Evolutionary conservation across 2,329 filamentous ascomycete species (phyloP).

Genomic region (Neonectria hederae): DNA sequence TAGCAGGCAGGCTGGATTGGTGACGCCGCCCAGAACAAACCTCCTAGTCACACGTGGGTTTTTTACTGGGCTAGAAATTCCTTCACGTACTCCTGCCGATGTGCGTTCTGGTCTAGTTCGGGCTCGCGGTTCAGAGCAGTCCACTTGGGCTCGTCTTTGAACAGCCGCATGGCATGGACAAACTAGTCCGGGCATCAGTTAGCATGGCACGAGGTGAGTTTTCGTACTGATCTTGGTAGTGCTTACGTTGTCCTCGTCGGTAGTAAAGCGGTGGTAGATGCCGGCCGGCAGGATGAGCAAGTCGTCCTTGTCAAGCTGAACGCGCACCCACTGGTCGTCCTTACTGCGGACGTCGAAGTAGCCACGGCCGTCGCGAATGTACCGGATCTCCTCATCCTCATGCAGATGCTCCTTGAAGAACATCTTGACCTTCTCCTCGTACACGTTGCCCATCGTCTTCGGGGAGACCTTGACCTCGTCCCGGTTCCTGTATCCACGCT

Average conservation of each 20-base stretch:
- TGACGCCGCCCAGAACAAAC: neutral
- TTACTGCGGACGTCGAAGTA: conserved; percentile 92
- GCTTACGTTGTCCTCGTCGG: conserved; percentile 86
- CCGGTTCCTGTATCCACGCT: conserved; percentile 90
- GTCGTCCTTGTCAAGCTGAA: conserved; percentile 85
- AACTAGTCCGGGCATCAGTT: conserved; percentile 66
- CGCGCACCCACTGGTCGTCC: conserved; percentile 88
- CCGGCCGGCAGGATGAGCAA: conserved; percentile 93
- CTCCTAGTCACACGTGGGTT: conserved; percentile 33
- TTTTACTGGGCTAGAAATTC: conserved; percentile 51
- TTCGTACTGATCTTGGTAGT: neutral
- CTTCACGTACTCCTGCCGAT: conserved; percentile 79
- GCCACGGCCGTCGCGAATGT: conserved; percentile 86
- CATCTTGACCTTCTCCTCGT: conserved; percentile 91
- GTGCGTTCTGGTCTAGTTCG: conserved; percentile 81
- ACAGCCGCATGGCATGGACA: conserved; percentile 93
- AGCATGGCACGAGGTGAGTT: neutral
- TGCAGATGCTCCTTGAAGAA: conserved; percentile 98
- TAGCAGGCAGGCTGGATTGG: neutral
- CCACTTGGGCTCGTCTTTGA: conserved; percentile 99
- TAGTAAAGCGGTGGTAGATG: conserved; percentile 98
- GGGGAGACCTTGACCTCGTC: conserved; percentile 93
- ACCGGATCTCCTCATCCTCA: conserved; percentile 98
- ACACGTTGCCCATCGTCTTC: conserved; percentile 81
- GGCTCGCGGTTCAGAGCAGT: conserved; percentile 85